Evolutionary conservation across 768 basidiomycete genomes (phyloP).

Genomic region (Naganishia vishniacii): DNA sequence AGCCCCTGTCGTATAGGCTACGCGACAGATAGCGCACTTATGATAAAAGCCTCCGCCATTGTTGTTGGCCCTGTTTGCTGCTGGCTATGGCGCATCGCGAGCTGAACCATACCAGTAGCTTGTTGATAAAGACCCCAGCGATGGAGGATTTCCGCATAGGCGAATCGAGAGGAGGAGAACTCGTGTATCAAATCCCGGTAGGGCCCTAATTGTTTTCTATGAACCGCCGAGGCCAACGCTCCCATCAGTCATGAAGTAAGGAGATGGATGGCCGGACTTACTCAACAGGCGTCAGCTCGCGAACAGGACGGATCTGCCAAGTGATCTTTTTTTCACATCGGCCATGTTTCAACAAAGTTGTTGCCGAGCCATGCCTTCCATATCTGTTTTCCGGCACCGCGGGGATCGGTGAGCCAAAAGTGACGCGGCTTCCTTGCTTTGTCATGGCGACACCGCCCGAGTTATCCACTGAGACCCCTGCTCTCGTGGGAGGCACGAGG

Average conservation of each 20-base stretch:
- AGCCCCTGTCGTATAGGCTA: conserved; percentile 12
- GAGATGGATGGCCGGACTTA: conserved; percentile 25
- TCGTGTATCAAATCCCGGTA: conserved; percentile 28
- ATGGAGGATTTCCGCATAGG: conserved; percentile 43
- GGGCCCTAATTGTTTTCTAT: conserved; percentile 6
- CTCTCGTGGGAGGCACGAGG: neutral
- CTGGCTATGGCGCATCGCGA: conserved; percentile 13
- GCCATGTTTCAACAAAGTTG: neutral
- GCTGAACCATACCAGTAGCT: conserved; percentile 32
- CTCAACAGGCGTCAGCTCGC: neutral
- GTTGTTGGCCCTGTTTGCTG: neutral
- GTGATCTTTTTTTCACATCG: neutral
- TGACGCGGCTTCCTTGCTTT: conserved; percentile 4
- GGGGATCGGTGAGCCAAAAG: conserved; percentile 4
- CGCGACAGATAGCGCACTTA: conserved; percentile 24
- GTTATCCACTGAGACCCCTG: neutral
- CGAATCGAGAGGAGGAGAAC: conserved; percentile 31
- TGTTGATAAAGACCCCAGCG: conserved; percentile 33
- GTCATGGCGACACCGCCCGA: conserved; percentile 1
- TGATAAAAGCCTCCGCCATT: neutral
- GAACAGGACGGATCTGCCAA: conserved; percentile 2
- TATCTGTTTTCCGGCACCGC: neutral
- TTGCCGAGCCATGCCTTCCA: neutral
- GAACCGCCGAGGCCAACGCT: too few species aligned
- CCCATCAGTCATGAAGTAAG: too few species aligned